These are phyloP conservation scores for Penicillium desertorum DNA, from an alignment of 495 filamentous ascomycete genomes.

Conservation along the genomic window DNA sequence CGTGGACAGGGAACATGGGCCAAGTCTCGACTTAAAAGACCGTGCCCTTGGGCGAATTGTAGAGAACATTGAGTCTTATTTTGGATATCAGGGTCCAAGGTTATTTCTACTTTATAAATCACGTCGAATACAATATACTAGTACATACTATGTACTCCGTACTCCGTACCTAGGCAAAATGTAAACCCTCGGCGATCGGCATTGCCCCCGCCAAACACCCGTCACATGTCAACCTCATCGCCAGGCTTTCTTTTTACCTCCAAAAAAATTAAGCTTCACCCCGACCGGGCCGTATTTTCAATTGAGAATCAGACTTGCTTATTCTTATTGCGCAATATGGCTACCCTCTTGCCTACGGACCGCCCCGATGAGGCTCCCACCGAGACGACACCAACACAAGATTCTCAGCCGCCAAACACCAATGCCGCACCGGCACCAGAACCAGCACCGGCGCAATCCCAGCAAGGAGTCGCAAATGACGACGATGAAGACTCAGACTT, in stretches of 20 bases:
- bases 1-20: too few species aligned
- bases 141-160: background rate
- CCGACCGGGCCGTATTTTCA: background rate
- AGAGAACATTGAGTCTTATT: too few species aligned
- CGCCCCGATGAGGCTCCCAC: background rate
- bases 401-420: background rate
- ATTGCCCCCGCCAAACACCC: conserved; percentile 29
- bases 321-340: background rate
- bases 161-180: background rate
- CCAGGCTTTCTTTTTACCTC: background rate
- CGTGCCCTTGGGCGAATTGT: too few species aligned
- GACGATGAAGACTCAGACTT: conserved; percentile 62
- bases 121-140: background rate
- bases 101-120: too few species aligned
- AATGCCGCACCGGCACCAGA: background rate
- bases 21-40: too few species aligned
- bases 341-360: background rate
- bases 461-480: conserved; percentile 24
- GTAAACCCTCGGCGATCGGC: conserved; percentile 30
- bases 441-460: conserved; percentile 6
- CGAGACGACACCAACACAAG: background rate
- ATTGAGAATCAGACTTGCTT: background rate
- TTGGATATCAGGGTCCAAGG: too few species aligned
- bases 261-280: background rate
- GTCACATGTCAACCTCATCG: conserved; percentile 24